Base-by-base conservation (phyloP, 768 basidiomycete species). In the Hebeloma cylindrosporum region DNA sequence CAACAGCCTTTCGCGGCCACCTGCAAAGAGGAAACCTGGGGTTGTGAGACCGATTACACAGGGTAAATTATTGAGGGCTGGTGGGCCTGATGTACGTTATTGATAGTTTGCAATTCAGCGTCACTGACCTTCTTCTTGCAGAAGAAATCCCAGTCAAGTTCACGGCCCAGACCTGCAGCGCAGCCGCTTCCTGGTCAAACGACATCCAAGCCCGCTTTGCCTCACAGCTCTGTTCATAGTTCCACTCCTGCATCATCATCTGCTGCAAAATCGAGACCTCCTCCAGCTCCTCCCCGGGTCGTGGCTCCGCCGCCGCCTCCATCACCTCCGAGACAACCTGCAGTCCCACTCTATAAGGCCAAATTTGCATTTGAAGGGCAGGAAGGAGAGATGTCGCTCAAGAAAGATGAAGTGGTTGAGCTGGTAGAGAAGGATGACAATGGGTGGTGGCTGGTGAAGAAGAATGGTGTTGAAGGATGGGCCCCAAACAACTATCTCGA, bases 371-470 rank as follows among this genome's bases (percentile, higher is more conserved):
- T 99, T 60, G 75, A 83, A 27, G 94, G 93, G 2, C 89, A 97
- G 65, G 84, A 85, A 25, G 94, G 94, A 9, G 96, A 99, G 65
- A 85, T 97, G 76, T 71, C 82, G 5, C 65, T 99, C 40, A 78
- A 76, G 53, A 97, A 97, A 65, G 96, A 93, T 56, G 96, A 97
- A 48, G 46, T 88, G 2, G 89, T 98, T 1, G 94, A 97, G 68
- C 71, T 98, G 14, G 73, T 93, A 23, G 85, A 95, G 70, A 93
- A 96, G 60, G 84, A 93, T 51, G 82, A 93, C 48, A 95, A 95
- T 56, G 96, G 95, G 2, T 99, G 96, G 96, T 98, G 96, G 95
- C 74, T 96, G 23, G 86, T 97, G 45, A 89, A 85, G 74, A 92
- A 87, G 65, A 77, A 74, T 40, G 78, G 78, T 2, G 67, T 70